Evolutionary conservation across 2,329 filamentous ascomycete genomes (phyloP).

Genomic region (Zelopaecilomyces penicillatus): DNA sequence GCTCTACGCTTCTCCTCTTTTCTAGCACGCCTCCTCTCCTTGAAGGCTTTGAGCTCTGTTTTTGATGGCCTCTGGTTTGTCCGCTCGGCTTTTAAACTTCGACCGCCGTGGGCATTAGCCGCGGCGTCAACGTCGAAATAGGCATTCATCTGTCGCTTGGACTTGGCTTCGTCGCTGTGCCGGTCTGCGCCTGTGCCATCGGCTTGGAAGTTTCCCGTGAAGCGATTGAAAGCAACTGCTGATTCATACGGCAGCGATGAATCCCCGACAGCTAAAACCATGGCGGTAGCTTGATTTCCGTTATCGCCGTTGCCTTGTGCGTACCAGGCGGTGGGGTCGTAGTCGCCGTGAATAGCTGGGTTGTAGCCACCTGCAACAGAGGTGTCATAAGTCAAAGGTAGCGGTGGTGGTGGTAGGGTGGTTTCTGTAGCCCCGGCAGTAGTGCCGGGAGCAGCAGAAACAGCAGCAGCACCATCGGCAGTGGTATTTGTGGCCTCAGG

Average conservation of each 20-base stretch:
- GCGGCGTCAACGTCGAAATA: slow-evolving; percentile 95
- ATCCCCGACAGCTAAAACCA: slow-evolving; percentile 23
- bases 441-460: slow-evolving; percentile 17
- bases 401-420: slow-evolving; percentile 14
- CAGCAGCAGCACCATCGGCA: slow-evolving; percentile 16
- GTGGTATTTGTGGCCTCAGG: slow-evolving; percentile 34
- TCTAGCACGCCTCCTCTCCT: slow-evolving; percentile 77
- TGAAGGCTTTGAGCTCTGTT: slow-evolving; percentile 82
- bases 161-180: slow-evolving; percentile 82
- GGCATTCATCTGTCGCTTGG: slow-evolving; percentile 78
- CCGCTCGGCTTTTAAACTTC: slow-evolving; percentile 85
- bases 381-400: slow-evolving; percentile 25
- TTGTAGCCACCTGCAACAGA: slow-evolving; percentile 72
- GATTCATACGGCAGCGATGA: slow-evolving; percentile 51
- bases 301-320: slow-evolving; percentile 50
- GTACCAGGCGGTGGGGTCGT: slow-evolving; percentile 94
- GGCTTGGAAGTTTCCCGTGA: slow-evolving; percentile 76
- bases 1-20: slow-evolving; percentile 93
- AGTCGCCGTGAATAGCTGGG: slow-evolving; percentile 90
- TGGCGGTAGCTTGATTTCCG: slow-evolving; percentile 21
- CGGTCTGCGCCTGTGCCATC: slow-evolving; percentile 60
- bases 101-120: slow-evolving; percentile 81
- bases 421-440: not conserved
- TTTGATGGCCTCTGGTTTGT: slow-evolving; percentile 76
- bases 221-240: slow-evolving; percentile 78